These are phyloP conservation scores for Pseudopithomyces chartarum DNA, from an alignment of 2,329 filamentous ascomycete genomes.

Conservation along the genomic window DNA sequence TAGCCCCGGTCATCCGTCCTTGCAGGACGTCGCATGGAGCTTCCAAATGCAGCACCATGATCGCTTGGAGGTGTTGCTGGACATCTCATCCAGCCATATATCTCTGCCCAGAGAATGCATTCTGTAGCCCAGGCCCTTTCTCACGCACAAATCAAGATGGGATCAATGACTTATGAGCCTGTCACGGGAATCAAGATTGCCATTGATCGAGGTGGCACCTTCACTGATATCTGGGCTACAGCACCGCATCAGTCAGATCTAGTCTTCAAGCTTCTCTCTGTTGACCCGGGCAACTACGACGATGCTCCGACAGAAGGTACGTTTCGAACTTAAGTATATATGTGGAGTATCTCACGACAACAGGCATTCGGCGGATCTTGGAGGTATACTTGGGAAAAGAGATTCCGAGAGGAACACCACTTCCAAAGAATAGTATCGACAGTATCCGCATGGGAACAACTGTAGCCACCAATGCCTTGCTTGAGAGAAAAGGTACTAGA, in stretches of 20 bases:
- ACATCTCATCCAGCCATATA: background rate
- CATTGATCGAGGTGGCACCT: conserved; percentile 31
- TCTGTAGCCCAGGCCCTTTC: background rate
- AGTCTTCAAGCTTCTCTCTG: conserved; percentile 35
- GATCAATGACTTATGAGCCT: background rate
- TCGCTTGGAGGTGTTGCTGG: background rate
- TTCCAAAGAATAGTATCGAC: conserved; percentile 25
- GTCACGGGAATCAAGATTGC: conserved; percentile 4
- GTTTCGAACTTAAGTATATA: no score
- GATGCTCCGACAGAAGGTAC: conserved; percentile 39
- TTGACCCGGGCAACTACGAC: conserved; percentile 34
- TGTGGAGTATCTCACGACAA: background rate
- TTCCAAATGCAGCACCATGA: background rate
- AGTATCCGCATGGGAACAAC: conserved; percentile 29
- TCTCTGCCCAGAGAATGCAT: background rate
- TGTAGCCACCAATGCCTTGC: conserved; percentile 29
- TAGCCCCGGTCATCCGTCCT: background rate
- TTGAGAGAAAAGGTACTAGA: conserved; percentile 21
- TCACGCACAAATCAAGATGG: background rate
- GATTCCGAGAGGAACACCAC: conserved; percentile 25
- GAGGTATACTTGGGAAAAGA: conserved; percentile 19
- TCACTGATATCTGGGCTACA: conserved; percentile 26
- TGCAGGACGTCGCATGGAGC: background rate
- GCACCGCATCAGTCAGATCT: conserved; percentile 28
- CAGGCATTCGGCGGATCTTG: conserved; percentile 33